phyloP scores from a whole-genome alignment of 2,329 filamentous ascomycete species.

The Diaporthe ampelina region DNA sequence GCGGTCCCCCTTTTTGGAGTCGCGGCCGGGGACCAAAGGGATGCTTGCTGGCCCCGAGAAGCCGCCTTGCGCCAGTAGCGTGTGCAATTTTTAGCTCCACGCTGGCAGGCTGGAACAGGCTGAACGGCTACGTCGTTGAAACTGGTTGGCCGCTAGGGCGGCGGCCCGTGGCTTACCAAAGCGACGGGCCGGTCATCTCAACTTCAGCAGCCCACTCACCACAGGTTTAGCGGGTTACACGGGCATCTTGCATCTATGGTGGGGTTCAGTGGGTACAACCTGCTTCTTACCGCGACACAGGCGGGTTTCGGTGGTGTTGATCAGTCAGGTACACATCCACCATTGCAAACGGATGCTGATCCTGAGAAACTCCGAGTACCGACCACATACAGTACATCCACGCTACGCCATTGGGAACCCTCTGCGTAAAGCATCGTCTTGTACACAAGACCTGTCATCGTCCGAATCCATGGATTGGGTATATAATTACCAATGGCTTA shows the following conservation, averaged over 20 bases:
- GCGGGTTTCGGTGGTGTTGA: not conserved
- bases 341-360: not conserved
- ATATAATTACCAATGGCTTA: not conserved
- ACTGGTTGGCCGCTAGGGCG: conserved; percentile 24
- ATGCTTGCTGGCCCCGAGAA: conserved; percentile 3
- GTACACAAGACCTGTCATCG: not conserved
- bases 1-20: conserved; percentile 30
- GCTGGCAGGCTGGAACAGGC: not conserved
- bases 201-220: not conserved
- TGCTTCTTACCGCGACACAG: not conserved
- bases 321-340: not conserved
- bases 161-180: conserved; percentile 33
- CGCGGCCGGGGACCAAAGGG: conserved; percentile 27
- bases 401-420: not conserved
- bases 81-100: conserved; percentile 28
- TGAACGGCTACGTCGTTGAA: not conserved
- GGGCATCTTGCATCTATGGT: conserved; percentile 10
- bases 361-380: not conserved
- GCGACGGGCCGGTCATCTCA: conserved; percentile 14
- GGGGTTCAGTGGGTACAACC: conserved; percentile 6
- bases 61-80: not conserved
- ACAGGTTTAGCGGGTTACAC: not conserved
- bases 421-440: no score
- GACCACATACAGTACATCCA: not conserved
- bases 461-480: not conserved